phyloP scores from a whole-genome alignment of 768 basidiomycete genomes.

The Suillus bovinus region DNA sequence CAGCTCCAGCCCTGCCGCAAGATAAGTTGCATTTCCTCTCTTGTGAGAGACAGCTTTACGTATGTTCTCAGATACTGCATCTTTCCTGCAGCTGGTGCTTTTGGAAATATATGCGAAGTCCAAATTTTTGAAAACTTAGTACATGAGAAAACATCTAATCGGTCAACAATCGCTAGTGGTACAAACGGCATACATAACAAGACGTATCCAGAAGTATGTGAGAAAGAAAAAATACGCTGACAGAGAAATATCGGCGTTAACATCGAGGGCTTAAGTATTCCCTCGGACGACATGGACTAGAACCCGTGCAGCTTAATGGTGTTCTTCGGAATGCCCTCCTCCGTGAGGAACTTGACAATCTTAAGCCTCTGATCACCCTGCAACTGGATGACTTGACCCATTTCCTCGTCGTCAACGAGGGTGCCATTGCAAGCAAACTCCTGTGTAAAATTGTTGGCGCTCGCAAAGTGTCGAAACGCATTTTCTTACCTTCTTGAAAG shows the following conservation, averaged over 20 bases:
- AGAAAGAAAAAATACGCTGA: conserved; percentile 16
- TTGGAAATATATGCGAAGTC: conserved; percentile 1
- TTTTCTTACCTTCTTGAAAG: conserved; percentile 87
- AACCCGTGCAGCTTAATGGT: conserved; percentile 90
- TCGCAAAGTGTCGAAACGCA: neutral
- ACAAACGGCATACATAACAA: conserved; percentile 27
- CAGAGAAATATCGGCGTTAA: conserved; percentile 2
- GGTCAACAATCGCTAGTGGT: conserved; percentile 27
- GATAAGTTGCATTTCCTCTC: conserved; percentile 18
- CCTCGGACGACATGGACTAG: conserved; percentile 40
- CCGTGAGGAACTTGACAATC: conserved; percentile 84
- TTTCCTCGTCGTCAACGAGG: conserved; percentile 91
- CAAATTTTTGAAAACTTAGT: neutral
- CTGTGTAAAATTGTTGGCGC: conserved; percentile 38
- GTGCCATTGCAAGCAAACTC: conserved; percentile 99
- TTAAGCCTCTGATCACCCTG: conserved; percentile 96
- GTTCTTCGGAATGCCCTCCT: conserved; percentile 74
- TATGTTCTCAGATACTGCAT: neutral
- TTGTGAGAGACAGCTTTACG: conserved; percentile 1
- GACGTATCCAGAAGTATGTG: conserved; percentile 16
- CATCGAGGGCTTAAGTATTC: neutral
- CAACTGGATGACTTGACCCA: conserved; percentile 96
- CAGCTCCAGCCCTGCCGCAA: conserved; percentile 6
- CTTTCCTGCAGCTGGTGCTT: neutral
- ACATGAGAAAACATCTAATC: conserved; percentile 22